Evolutionary conservation across 2,329 filamentous ascomycete species (phyloP).

Genomic region (Cercospora sp.): DNA sequence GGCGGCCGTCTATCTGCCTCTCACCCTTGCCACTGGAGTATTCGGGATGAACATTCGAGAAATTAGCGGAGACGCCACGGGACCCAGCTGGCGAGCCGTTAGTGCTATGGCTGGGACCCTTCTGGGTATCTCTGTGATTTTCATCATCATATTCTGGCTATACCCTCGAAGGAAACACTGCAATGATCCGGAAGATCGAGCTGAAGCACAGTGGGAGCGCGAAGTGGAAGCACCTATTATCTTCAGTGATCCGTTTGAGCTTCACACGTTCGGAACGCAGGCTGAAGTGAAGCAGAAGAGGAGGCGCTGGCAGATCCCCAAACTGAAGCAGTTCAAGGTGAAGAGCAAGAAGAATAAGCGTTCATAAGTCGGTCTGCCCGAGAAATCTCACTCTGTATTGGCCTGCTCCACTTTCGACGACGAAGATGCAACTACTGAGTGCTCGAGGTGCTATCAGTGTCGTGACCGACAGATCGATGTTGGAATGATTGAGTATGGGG

Average conservation of each 20-base stretch:
- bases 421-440: too few relatives aligned
- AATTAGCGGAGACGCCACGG: neutral
- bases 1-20: conserved; percentile 19
- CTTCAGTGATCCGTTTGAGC: too few relatives aligned
- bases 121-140: neutral
- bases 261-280: too few relatives aligned
- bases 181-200: neutral
- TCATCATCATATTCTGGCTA: neutral
- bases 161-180: neutral
- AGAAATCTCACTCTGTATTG: neutral
- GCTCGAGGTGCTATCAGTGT: too few relatives aligned
- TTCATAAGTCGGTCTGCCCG: neutral
- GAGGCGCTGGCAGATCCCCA: too few relatives aligned
- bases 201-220: too few relatives aligned
- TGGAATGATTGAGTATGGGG: too few relatives aligned
- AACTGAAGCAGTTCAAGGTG: neutral
- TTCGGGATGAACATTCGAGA: conserved; percentile 23
- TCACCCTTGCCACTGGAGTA: conserved; percentile 23
- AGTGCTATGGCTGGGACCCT: neutral
- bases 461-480: too few relatives aligned
- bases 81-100: neutral
- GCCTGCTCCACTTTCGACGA: too few relatives aligned
- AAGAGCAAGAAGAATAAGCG: neutral
- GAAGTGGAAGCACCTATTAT: too few relatives aligned
- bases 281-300: too few relatives aligned